Conservation (phyloP, 2,329 filamentous ascomycete species). For the Stagonosporopsis cucurbitacearum region DNA sequence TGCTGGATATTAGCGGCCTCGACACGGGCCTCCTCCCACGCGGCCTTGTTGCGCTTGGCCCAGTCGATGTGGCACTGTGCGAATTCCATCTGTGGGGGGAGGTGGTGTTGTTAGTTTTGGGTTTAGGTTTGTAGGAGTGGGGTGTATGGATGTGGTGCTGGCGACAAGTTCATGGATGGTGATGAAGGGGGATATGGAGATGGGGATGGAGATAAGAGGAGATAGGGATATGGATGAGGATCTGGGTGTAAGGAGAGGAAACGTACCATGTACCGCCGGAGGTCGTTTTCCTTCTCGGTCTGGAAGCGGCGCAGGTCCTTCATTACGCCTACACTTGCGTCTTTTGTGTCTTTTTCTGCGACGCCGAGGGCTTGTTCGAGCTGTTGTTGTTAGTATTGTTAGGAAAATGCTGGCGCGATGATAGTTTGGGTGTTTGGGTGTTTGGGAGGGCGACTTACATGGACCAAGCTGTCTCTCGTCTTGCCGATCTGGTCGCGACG, state of each 20-base stretch:
- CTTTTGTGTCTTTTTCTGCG: conserved; percentile 88
- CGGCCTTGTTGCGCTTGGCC: conserved; percentile 88
- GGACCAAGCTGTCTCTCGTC: conserved; percentile 82
- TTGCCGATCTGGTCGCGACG: conserved; percentile 93
- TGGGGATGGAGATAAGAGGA: background rate
- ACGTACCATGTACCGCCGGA: conserved; percentile 93
- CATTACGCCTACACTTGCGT: conserved; percentile 86
- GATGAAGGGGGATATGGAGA: too few species aligned
- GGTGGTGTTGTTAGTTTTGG: background rate
- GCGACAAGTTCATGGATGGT: too few species aligned
- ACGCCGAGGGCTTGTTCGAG: conserved; percentile 90
- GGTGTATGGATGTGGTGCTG: too few species aligned
- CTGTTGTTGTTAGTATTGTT: conserved; percentile 54
- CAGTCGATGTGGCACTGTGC: conserved; percentile 92
- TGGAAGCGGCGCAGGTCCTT: conserved; percentile 94
- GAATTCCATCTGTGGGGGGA: conserved; percentile 74
- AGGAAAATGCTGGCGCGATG: too few species aligned
- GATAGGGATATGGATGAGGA: background rate
- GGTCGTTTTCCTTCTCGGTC: conserved; percentile 90
- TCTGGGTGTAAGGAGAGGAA: background rate
- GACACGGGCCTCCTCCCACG: conserved; percentile 87
- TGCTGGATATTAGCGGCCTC: conserved; percentile 86
- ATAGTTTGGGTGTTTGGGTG: background rate
- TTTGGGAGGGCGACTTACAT: conserved; percentile 49
- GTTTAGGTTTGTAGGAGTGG: too few species aligned